A percentile compares a stretch with the other conserved stretches of the same genome.
phyloP scores from a whole-genome alignment of 2,329 filamentous ascomycete genomes.

The Albifimbria verrucaria region DNA sequence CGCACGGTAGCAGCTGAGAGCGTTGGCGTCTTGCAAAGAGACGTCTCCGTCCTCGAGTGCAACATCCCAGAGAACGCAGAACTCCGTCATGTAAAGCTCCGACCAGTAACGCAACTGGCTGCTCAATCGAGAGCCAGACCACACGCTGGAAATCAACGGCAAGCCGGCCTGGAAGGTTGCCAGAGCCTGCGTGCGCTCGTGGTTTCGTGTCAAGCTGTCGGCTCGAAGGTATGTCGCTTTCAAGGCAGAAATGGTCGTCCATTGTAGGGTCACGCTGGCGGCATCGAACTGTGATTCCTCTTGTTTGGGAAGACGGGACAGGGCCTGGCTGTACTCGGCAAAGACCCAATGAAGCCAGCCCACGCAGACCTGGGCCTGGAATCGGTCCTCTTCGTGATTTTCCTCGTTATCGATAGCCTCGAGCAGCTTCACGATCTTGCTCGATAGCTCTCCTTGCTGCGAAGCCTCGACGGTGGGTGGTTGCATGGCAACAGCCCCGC shows the following conservation, averaged over 20 bases:
- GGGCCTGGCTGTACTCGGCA: conserved; percentile 63
- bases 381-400: conserved; percentile 52
- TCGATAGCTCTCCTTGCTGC: conserved; percentile 42
- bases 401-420: conserved; percentile 58
- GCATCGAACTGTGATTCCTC: conserved; percentile 50
- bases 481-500: conserved; percentile 22
- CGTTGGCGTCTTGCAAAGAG: conserved; percentile 48
- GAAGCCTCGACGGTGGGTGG: conserved; percentile 39
- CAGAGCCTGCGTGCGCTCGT: conserved; percentile 56
- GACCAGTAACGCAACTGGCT: conserved; percentile 74
- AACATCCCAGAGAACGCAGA: conserved; percentile 66
- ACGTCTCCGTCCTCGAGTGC: conserved; percentile 50
- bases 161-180: conserved; percentile 64
- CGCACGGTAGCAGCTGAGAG: conserved; percentile 56
- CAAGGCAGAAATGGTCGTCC: conserved; percentile 78
- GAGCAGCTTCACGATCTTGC: conserved; percentile 48
- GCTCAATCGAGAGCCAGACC: conserved; percentile 48
- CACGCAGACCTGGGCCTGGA: conserved; percentile 79
- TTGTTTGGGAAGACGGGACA: conserved; percentile 44
- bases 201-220: conserved; percentile 51
- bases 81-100: conserved; percentile 72
- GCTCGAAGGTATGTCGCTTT: conserved; percentile 78
- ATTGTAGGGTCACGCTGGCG: conserved; percentile 59
- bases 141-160: conserved; percentile 56
- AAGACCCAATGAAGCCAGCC: conserved; percentile 82